A percentile compares a stretch with the other conserved stretches of the same genome.
These are phyloP conservation scores for Globisporangium carolinianum DNA, from an alignment of 352 stramenopile genomes.

Conservation along the genomic window DNA sequence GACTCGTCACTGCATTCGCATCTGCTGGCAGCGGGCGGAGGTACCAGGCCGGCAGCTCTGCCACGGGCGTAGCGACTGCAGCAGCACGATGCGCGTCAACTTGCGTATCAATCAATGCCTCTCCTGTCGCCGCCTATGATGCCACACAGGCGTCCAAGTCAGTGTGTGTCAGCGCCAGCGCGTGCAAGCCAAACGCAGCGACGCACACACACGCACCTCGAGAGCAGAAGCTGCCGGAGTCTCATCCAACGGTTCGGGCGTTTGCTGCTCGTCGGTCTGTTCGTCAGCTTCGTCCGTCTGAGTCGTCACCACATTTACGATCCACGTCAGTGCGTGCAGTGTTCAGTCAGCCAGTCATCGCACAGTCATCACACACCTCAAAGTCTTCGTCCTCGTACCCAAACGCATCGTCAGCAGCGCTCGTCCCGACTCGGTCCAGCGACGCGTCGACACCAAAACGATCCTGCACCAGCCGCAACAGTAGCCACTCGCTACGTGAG, in stretches of 20 bases:
- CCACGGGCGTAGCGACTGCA: background rate
- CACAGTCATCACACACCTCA: constrained; percentile 22
- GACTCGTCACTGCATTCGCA: background rate
- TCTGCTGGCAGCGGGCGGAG: constrained; percentile 3
- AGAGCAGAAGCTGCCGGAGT: background rate
- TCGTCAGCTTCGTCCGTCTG: background rate
- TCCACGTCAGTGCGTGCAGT: background rate
- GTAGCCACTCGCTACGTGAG: too few species aligned
- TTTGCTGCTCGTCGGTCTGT: background rate
- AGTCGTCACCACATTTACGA: background rate
- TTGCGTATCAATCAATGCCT: background rate
- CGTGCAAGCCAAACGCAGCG: too few species aligned
- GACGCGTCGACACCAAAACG: constrained; percentile 16
- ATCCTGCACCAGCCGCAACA: constrained; percentile 5
- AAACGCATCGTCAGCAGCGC: constrained; percentile 28
- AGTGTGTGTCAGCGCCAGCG: background rate
- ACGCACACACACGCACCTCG: background rate
- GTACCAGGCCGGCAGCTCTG: constrained; percentile 6
- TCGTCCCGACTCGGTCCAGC: constrained; percentile 10
- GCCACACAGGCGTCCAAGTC: background rate
- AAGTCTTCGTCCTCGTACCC: constrained; percentile 78
- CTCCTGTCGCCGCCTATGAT: background rate
- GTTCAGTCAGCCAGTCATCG: too few species aligned
- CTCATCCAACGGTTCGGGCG: background rate
- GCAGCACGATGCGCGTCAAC: background rate